Base-by-base conservation (phyloP, 306 rosid species). In the Acacia acuminata region DNA sequence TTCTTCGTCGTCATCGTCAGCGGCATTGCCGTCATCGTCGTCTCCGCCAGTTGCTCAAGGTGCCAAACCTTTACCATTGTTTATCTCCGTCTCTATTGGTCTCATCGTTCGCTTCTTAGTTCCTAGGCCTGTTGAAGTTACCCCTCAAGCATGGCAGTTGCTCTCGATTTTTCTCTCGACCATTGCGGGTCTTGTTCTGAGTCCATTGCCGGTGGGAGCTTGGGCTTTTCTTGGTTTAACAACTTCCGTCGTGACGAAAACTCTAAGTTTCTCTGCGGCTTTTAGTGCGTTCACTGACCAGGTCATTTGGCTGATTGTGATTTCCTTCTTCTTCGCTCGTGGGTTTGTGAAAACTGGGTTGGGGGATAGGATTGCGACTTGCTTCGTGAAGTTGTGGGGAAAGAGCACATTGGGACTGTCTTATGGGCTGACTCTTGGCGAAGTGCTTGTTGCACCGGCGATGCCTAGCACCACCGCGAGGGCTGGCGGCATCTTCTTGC, bases 301-400 rank as follows among this genome's bases (percentile, higher is more conserved):
- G 80, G 93, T 91, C 15, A 91, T 91, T 81, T 91, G 93, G 93
- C 55, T 91, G 86, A 90, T 91, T 79, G 96, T 91, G n/a, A 90
- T 90, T 77, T 91, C 92, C 16, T 91, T 90, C 84, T 91, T 71
- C 38, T 91, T 91, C 63, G 93, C 96, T 63, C 92, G 93, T 30
- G 93, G 93, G 10, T 88, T 91, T 68, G 93, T 91, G 24, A 91
- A 91, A 79, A 91, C 96, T 51, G 92, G 96, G 0, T 53, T 91
- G 73, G 93, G 93, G 13, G 90, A 91, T 81, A 84, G 92, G 64
- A 85, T 91, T 61, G 96, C 93, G 3, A 91, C 90, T 14, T 71
- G 15, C 58, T 71, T 71, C 38, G 76, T 71, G 5, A 71, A 71
- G 56, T 71, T 19, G 38, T 71, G 27, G 58, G 76, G 76, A 24